Percentiles rank a stretch among this genome's conserved stretches.
phyloP scores from a whole-genome alignment of 352 stramenopile genomes.

The Phytophthora agathidicida region DNA sequence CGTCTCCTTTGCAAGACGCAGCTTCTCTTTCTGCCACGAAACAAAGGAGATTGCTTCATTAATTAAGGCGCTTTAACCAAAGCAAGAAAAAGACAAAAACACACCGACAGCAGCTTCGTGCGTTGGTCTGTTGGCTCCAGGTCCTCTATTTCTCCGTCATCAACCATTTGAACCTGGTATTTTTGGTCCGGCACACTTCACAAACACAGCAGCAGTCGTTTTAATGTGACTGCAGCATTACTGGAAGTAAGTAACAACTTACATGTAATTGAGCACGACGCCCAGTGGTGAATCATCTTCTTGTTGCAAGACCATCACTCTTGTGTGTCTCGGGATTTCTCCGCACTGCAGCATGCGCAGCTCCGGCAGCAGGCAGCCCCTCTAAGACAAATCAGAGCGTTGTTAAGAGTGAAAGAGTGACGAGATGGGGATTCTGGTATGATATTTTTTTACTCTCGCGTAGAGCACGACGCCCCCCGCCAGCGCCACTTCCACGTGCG shows the following conservation, averaged over 20 bases:
- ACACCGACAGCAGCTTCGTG: constrained; percentile 47
- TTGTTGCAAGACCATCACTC: constrained; percentile 30
- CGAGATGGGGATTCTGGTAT: background rate
- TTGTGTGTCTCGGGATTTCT: constrained; percentile 63
- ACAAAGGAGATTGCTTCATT: background rate
- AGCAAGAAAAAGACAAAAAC: constrained; percentile 7
- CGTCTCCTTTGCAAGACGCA: constrained; percentile 36
- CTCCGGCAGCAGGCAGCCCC: constrained; percentile 60
- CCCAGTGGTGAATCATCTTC: constrained; percentile 4
- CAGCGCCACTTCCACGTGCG: constrained; percentile 61
- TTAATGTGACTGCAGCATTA: too few relatives aligned
- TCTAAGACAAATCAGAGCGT: constrained; percentile 28
- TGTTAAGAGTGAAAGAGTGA: background rate
- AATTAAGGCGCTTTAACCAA: too few relatives aligned
- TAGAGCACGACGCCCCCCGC: constrained; percentile 60
- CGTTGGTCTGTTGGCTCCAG: constrained; percentile 1
- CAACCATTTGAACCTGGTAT: constrained; percentile 29
- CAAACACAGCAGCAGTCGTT: background rate
- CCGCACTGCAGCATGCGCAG: constrained; percentile 73
- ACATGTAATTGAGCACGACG: constrained; percentile 37
- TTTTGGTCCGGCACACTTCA: constrained; percentile 36
- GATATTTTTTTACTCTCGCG: constrained; percentile 38
- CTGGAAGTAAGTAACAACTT: background rate
- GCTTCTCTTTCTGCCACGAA: constrained; percentile 22
- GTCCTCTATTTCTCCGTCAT: background rate